Percentiles rank a stretch among this genome's conserved stretches.
Conservation (phyloP, 1,139 yeast genomes). For the Eremothecium gossypii region DNA sequence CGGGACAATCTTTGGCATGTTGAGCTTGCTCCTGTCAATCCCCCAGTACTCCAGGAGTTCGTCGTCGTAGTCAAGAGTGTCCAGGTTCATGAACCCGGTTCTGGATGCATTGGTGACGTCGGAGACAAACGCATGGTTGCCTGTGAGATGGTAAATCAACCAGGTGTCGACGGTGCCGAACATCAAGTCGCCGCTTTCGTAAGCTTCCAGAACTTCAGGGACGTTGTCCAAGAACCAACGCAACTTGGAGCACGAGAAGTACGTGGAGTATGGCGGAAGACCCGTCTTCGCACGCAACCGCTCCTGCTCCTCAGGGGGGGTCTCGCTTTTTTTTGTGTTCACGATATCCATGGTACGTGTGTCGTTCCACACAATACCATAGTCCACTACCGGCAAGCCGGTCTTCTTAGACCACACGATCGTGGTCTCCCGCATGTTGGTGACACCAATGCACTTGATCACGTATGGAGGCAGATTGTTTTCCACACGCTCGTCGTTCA, state of each 20-base stretch:
- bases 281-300: conserved; percentile 65
- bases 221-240: conserved; percentile 85
- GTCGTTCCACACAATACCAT: conserved; percentile 94
- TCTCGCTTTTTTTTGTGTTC: conserved; percentile 48
- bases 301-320: conserved; percentile 50
- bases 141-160: conserved; percentile 80
- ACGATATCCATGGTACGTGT: conserved; percentile 76
- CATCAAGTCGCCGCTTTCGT: conserved; percentile 70
- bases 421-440: conserved; percentile 94
- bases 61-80: conserved; percentile 66
- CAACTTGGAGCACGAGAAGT: conserved; percentile 84
- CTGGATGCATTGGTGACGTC: conserved; percentile 90
- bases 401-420: conserved; percentile 81
- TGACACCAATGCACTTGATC: conserved; percentile 66
- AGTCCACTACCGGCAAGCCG: conserved; percentile 69
- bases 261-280: conserved; percentile 71
- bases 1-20: conserved; percentile 72
- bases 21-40: conserved; percentile 59
- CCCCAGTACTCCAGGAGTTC: conserved; percentile 71
- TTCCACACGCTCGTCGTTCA: conserved; percentile 42
- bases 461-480: conserved; percentile 43
- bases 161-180: conserved; percentile 95
- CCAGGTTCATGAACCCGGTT: conserved; percentile 82
- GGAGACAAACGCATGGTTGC: conserved; percentile 61
- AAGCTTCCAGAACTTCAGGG: conserved; percentile 55